These are phyloP conservation scores for Pulveroboletus ravenelii DNA, from an alignment of 768 basidiomycete genomes.

Conservation along the genomic window DNA sequence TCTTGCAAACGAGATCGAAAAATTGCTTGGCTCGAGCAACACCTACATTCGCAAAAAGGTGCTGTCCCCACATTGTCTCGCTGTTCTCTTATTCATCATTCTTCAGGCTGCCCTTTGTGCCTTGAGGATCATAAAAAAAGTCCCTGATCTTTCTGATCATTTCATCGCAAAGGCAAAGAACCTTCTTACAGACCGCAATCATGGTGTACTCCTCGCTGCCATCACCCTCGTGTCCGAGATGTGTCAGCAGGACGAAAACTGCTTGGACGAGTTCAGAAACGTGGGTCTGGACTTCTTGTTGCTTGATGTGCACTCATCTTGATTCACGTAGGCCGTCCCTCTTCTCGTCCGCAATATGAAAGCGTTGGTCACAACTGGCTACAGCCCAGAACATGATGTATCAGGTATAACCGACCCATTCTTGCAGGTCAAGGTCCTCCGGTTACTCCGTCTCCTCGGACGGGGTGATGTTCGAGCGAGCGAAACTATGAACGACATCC, in stretches of 20 bases:
- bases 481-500: conserved; percentile 97
- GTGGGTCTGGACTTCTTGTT: conserved; percentile 41
- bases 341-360: conserved; percentile 93
- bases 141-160: conserved; percentile 93
- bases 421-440: conserved; percentile 88
- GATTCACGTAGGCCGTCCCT: conserved; percentile 69
- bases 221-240: conserved; percentile 95
- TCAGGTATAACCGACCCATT: conserved; percentile 99
- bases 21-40: conserved; percentile 93
- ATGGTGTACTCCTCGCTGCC: conserved; percentile 91
- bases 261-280: conserved; percentile 84
- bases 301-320: conserved; percentile 5
- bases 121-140: conserved; percentile 88
- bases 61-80: not conserved
- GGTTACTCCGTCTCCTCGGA: conserved; percentile 85
- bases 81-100: not conserved
- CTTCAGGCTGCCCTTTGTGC: conserved; percentile 90
- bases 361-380: conserved; percentile 90
- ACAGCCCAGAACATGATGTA: conserved; percentile 98
- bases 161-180: conserved; percentile 85
- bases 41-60: conserved; percentile 99
- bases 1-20: conserved; percentile 96
- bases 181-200: conserved; percentile 91
- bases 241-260: conserved; percentile 71
- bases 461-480: conserved; percentile 80